These are phyloP conservation scores for Fusarium armeniacum DNA, from an alignment of 2,329 filamentous ascomycete species.

Conservation along the genomic window DNA sequence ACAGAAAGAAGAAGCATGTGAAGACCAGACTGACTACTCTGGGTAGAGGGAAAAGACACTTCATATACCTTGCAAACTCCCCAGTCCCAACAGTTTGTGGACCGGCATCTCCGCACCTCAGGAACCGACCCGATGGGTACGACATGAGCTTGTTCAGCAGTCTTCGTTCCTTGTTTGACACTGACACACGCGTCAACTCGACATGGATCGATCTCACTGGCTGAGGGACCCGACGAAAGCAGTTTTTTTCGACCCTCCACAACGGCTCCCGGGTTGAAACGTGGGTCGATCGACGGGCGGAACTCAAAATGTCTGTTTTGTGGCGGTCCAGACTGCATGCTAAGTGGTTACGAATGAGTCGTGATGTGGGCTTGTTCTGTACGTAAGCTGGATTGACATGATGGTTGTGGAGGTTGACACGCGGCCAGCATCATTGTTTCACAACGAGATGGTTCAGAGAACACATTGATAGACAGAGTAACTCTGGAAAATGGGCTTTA, in stretches of 20 bases:
- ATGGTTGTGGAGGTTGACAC: constrained; percentile 32
- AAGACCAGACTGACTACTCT: not conserved
- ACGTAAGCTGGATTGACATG: constrained; percentile 21
- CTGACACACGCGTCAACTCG: constrained; percentile 25
- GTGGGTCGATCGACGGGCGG: constrained; percentile 23
- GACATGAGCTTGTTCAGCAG: constrained; percentile 3
- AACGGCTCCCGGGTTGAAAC: constrained; percentile 15
- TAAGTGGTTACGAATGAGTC: constrained; percentile 28
- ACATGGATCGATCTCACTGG: not conserved
- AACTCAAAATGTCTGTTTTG: constrained; percentile 13
- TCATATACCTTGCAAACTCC: constrained; percentile 21
- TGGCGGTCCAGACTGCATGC: constrained; percentile 17
- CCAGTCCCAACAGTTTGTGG: constrained; percentile 7
- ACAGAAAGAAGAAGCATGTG: constrained; percentile 6
- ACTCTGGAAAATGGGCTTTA: not conserved
- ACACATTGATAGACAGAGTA: not conserved
- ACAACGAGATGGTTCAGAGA: not conserved
- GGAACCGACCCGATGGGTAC: constrained; percentile 11
- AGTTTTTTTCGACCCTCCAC: constrained; percentile 22
- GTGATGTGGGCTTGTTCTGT: constrained; percentile 30
- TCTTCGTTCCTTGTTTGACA: not conserved
- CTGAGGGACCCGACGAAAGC: not conserved
- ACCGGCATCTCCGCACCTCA: constrained; percentile 19
- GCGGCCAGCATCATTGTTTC: constrained; percentile 14
- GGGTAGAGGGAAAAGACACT: not conserved